These are phyloP conservation scores for Termitomyces sp. DNA, from an alignment of 768 basidiomycete genomes.

Conservation along the genomic window DNA sequence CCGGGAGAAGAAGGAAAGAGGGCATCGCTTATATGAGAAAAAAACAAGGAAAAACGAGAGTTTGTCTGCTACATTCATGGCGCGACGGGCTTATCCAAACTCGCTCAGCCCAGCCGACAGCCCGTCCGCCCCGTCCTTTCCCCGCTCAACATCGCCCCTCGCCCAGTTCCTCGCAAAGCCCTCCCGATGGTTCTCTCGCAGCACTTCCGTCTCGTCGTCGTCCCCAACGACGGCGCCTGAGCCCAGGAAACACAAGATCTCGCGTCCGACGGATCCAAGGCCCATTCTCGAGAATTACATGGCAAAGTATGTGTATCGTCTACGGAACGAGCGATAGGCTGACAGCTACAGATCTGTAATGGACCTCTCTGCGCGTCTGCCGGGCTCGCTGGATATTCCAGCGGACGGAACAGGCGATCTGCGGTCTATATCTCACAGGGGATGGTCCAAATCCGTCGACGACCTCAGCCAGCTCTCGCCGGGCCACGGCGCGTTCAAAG, in stretches of 20 bases:
- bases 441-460: constrained; percentile 80
- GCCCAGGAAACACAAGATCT: constrained; percentile 76
- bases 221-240: constrained; percentile 28
- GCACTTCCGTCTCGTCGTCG: constrained; percentile 48
- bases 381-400: constrained; percentile 42
- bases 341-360: constrained; percentile 47
- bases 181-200: constrained; percentile 69
- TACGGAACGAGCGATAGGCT: too few species aligned
- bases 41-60: too few species aligned
- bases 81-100: constrained; percentile 27
- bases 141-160: constrained; percentile 66
- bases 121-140: constrained; percentile 32
- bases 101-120: constrained; percentile 36
- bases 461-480: constrained; percentile 61
- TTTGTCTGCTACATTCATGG: too few species aligned
- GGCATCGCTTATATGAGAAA: too few species aligned
- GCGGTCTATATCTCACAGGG: constrained; percentile 63
- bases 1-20: too few species aligned
- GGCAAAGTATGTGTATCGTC: too few species aligned
- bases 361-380: constrained; percentile 51
- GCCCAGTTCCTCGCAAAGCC: constrained; percentile 65
- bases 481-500: constrained; percentile 45
- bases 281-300: constrained; percentile 54
- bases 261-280: constrained; percentile 78
- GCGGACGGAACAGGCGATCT: constrained; percentile 56